Base-by-base conservation (phyloP, 2,329 filamentous ascomycete genomes). In the Cadophora gregata region DNA sequence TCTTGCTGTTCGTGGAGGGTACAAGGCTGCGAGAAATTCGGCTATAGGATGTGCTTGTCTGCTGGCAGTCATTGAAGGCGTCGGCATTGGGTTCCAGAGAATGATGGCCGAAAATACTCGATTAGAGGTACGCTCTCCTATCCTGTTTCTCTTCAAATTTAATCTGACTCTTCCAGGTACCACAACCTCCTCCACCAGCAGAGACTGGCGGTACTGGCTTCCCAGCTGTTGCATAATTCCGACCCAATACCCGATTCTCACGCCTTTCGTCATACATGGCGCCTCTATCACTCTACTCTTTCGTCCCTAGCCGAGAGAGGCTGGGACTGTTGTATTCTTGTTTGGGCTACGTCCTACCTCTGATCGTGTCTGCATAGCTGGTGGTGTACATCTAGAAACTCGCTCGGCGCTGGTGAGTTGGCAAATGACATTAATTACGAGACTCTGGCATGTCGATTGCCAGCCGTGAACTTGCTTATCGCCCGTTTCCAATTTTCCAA, bases 31-130 rank as follows among this genome's bases (percentile, higher is more conserved):
- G 70, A 87, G 96, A 75, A 98, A 98, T 81, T 94, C 93, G 68
- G 96, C 96, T 70, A 98, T 99, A 76, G 96, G 95, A 73, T 98
- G 96, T 79, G 96, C 93, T 29, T 92, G 97, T 71, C 86, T 99
- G 76, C 85, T 99, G 55, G 96, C 93, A 60, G 95, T 99, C 72
- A 98, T 99, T 71, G 95, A 99, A 81, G 95, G 96, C 75, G 96
- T 98, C 64, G 95, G 95, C 75, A 98, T 99, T 77, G 94, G 92
- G 9, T 95, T 97, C 83, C 91, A 93, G 80, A 90, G 94, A 80
- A 93, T 97, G 90, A 92, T 97, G 87, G 92, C 94, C 42, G 92
- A 93, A 70, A 91, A 90, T 79, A 97, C 93, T 71, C 90, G 90
- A 82, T 83, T 97, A 74, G 93, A 97, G 82, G 88, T 90, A 75